A percentile compares a stretch with the other conserved stretches of the same genome.
phyloP scores from a whole-genome alignment of 345 rosid species.

The Boechera stricta region DNA sequence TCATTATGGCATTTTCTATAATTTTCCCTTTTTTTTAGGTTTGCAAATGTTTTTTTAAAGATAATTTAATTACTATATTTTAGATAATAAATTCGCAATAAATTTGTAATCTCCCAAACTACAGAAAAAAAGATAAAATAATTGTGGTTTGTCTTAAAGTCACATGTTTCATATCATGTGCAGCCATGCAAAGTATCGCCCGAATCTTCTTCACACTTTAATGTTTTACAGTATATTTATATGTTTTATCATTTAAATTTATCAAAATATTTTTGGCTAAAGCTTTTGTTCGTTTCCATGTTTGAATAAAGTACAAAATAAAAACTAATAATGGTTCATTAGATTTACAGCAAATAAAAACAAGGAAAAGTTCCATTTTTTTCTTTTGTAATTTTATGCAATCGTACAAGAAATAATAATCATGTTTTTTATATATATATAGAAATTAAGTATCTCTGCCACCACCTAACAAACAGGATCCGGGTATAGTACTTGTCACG shows the following conservation, averaged over 20 bases:
- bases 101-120: slow-evolving; percentile 44
- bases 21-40: not conserved
- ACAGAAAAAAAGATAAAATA: slow-evolving; percentile 42
- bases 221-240: slow-evolving; percentile 22
- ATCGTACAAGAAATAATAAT: slow-evolving; percentile 5
- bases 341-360: slow-evolving; percentile 33
- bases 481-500: slow-evolving; percentile 43
- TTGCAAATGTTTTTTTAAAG: not conserved
- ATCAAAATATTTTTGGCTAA: slow-evolving; percentile 8
- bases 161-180: slow-evolving; percentile 48
- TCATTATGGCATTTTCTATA: too few relatives aligned
- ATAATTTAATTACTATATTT: not conserved
- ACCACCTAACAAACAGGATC: slow-evolving; percentile 49
- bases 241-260: not conserved
- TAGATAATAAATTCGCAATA: slow-evolving; percentile 37
- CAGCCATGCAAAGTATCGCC: slow-evolving; percentile 43
- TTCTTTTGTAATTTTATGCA: slow-evolving; percentile 36
- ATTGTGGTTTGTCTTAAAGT: slow-evolving; percentile 42
- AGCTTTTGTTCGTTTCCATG: not conserved
- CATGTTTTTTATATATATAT: not conserved
- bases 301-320: slow-evolving; percentile 2
- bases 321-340: not conserved
- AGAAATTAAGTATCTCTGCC: slow-evolving; percentile 40
- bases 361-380: slow-evolving; percentile 23
- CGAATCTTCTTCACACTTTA: slow-evolving; percentile 48